Base-by-base conservation (phyloP, 805 yeast species). In the Zygotorulaspora danielsina region DNA sequence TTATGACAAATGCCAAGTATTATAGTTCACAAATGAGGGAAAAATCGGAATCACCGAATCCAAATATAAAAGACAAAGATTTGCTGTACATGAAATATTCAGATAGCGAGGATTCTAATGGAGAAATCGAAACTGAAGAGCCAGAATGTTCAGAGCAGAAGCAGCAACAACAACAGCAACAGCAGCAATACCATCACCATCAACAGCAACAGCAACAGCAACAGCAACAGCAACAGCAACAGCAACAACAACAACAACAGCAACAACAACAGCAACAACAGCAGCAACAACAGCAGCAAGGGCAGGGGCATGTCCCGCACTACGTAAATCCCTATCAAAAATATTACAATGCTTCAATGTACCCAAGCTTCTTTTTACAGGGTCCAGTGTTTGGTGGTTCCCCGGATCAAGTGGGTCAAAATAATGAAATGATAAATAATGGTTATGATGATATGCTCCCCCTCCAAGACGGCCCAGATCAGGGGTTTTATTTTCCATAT, bases 1-100 rank as follows among this genome's bases (percentile, higher is more conserved):
- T 49, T 18, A 38, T 56, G 48, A 52, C 58, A 1, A 57, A 53
- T 37, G 49, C 51, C 13, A 55, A 55, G 25, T 50, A 42, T 31
- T 57, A 56, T 39, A 45, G 43, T 12, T 32, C 54, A 2, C 44
- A 35, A 25, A 38, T 32, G 7, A 42, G 38, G 15, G 46, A 42
- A 13, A 42, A 39, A 25, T 28, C 34, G 9, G 38, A 22, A 11
- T 46, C 50, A 7, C 43, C 47, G 8, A 39, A 38, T 21, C 33
- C 26, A 12, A 26, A 29, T n/a, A 18, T 33, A 9, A 40, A 34
- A 16, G 48, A 40, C 18, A 40, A 34, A 16, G 48, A 40, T 18
- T 36, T 34, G 15, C 18, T 43, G 2, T 38, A 38, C 11, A 37
- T 39, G 38, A 45, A 37, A 32, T 26, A 36, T 27, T 21, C 40